phyloP scores from a whole-genome alignment of 2,329 filamentous ascomycete genomes.

The Dactylellina leptospora region DNA sequence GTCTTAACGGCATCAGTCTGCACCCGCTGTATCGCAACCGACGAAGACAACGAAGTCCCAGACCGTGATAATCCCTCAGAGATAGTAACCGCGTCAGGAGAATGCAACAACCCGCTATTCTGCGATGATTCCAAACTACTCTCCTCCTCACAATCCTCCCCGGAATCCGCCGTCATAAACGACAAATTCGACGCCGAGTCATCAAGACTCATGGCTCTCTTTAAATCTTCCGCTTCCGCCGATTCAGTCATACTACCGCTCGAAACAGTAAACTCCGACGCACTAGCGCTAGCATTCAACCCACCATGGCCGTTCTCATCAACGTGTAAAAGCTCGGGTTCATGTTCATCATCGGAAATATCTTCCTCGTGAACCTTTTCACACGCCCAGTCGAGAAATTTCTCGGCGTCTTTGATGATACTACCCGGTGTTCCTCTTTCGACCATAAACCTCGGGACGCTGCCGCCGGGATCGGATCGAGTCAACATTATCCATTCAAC shows the following conservation, averaged over 20 bases:
- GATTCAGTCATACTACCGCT: slow-evolving; percentile 57
- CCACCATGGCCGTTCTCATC: slow-evolving; percentile 17
- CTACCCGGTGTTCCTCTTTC: slow-evolving; percentile 84
- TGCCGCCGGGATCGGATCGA: slow-evolving; percentile 85
- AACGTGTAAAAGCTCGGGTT: slow-evolving; percentile 26
- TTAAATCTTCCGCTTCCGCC: slow-evolving; percentile 31
- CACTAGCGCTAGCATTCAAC: slow-evolving; percentile 16
- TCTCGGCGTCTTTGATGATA: slow-evolving; percentile 79
- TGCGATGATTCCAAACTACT: slow-evolving; percentile 35
- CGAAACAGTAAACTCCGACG: slow-evolving; percentile 30
- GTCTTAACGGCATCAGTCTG: slow-evolving; percentile 23
- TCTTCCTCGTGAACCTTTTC: slow-evolving; percentile 62
- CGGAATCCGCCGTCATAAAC: slow-evolving; percentile 47
- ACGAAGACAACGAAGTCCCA: slow-evolving; percentile 55
- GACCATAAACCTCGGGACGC: slow-evolving; percentile 88
- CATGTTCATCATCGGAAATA: slow-evolving; percentile 54
- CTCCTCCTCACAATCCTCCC: slow-evolving; percentile 59
- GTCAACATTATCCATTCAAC: slow-evolving; percentile 96
- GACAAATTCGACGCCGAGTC: slow-evolving; percentile 47
- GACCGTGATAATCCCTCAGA: slow-evolving; percentile 54
- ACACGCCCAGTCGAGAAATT: slow-evolving; percentile 82
- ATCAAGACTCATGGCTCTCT: slow-evolving; percentile 32
- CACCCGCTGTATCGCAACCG: slow-evolving; percentile 58
- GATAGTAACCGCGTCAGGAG: slow-evolving; percentile 54
- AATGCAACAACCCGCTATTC: slow-evolving; percentile 53